These are phyloP conservation scores for Penicillium mononematosum DNA, from an alignment of 495 filamentous ascomycete genomes.

Conservation along the genomic window DNA sequence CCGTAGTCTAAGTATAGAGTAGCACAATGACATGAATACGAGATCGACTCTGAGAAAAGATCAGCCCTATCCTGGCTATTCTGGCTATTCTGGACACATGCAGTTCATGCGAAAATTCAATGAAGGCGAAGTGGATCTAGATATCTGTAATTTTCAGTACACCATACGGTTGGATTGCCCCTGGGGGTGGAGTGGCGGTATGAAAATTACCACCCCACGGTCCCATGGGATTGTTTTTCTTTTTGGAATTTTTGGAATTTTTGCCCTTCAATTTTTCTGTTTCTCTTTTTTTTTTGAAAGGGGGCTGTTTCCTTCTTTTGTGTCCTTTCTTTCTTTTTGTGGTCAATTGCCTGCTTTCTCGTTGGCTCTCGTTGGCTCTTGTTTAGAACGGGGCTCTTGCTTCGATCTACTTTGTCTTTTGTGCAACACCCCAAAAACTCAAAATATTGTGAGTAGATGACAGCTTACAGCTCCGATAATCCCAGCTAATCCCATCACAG, in stretches of 20 bases:
- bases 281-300: conserved; percentile 3
- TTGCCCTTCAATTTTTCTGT: not conserved
- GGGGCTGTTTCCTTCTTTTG: not conserved
- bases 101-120: conserved; percentile 10
- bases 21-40: too few species aligned
- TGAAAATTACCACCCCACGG: conserved; percentile 7
- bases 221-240: conserved; percentile 2
- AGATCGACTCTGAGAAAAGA: not conserved
- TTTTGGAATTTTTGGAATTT: conserved; percentile 1
- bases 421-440: not conserved
- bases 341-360: conserved; percentile 12
- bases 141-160: conserved; percentile 6
- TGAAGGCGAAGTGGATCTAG: not conserved
- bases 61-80: not conserved
- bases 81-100: not conserved
- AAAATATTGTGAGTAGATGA: conserved; percentile 2
- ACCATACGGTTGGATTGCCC: not conserved
- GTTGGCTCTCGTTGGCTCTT: conserved; percentile 5
- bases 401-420: conserved; percentile 5
- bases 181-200: conserved; percentile 1
- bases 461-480: not conserved
- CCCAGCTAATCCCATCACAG: not conserved
- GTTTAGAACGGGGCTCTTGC: conserved; percentile 9
- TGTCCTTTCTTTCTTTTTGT: conserved; percentile 1
- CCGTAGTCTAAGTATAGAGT: too few species aligned